A percentile compares a stretch with the other conserved stretches of the same genome.
Conservation (phyloP, 2,329 filamentous ascomycete species). For the Lithohypha guttulata region DNA sequence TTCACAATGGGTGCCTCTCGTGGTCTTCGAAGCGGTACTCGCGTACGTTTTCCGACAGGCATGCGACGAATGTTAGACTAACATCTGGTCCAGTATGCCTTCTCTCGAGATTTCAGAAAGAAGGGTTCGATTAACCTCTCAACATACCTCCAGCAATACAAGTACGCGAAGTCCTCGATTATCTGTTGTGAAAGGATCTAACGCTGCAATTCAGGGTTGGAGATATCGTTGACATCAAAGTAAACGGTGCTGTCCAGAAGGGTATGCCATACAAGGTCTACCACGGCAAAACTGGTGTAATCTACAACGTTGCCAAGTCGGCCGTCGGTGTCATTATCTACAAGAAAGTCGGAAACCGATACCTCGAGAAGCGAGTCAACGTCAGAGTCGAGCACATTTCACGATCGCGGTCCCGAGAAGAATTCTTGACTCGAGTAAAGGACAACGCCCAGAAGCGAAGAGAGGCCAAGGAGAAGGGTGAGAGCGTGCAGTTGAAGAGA, state of each 20-base stretch:
- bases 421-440: conserved; percentile 96
- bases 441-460: conserved; percentile 84
- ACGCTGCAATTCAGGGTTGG: conserved; percentile 63
- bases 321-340: conserved; percentile 98
- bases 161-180: conserved; percentile 42
- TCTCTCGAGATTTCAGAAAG: conserved; percentile 88
- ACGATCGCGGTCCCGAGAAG: conserved; percentile 89
- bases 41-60: conserved; percentile 48
- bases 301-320: conserved; percentile 99
- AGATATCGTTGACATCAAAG: conserved; percentile 98
- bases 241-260: conserved; percentile 97
- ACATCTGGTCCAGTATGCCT: conserved; percentile 59
- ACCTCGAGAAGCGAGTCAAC: conserved; percentile 99
- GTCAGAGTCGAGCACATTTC: conserved; percentile 95
- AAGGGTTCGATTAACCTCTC: conserved; percentile 87
- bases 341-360: conserved; percentile 99
- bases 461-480: conserved; percentile 82
- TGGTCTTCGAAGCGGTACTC: conserved; percentile 78
- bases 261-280: conserved; percentile 99
- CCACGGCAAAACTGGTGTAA: conserved; percentile 96
- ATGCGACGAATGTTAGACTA: conserved; percentile 20
- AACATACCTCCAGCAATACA: conserved; percentile 92
- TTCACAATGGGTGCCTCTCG: conserved; percentile 75
- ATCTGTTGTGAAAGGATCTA: neutral
- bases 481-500: conserved; percentile 86